Evolutionary conservation across 306 rosid genomes (phyloP).

Genomic region (Lupinus albus): DNA sequence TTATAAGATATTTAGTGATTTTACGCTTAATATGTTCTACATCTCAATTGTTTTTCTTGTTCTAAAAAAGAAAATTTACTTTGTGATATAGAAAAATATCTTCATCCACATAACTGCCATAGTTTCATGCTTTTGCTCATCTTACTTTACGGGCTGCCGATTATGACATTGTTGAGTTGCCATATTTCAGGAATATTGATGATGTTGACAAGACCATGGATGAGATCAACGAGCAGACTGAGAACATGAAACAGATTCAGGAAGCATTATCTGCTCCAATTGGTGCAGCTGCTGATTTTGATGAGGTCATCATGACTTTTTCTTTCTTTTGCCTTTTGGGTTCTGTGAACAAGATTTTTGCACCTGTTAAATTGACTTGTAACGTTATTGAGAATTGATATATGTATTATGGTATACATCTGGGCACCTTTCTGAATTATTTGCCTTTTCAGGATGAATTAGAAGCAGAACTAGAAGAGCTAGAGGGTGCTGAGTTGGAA

Average conservation of each 20-base stretch:
- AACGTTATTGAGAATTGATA: conserved; percentile 2
- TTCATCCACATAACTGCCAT: conserved; percentile 6
- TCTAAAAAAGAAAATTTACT: conserved; percentile 3
- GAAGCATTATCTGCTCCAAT: conserved; percentile 91
- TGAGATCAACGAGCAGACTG: conserved; percentile 95
- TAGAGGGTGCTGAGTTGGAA: conserved; percentile 97
- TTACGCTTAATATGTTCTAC: conserved; percentile 1
- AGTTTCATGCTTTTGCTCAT: not conserved
- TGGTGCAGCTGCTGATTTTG: conserved; percentile 88
- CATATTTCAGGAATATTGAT: conserved; percentile 75
- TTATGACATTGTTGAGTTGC: conserved; percentile 26
- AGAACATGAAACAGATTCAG: conserved; percentile 97
- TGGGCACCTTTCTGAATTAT: conserved; percentile 32
- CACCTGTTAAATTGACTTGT: conserved; percentile 11
- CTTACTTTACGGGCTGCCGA: conserved; percentile 17
- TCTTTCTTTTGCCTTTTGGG: not conserved
- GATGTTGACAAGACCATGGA: conserved; percentile 99
- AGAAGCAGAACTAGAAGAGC: conserved; percentile 99
- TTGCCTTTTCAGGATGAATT: conserved; percentile 76
- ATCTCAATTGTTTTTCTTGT: conserved; percentile 15
- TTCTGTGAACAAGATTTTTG: not conserved
- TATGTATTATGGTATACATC: conserved; percentile 14
- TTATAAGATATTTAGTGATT: conserved; percentile 11
- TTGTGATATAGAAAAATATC: not conserved
- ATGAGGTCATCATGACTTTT: conserved; percentile 61